Base-by-base conservation (phyloP, 164 flowering plant species). In the Umbilicus rupestris region DNA sequence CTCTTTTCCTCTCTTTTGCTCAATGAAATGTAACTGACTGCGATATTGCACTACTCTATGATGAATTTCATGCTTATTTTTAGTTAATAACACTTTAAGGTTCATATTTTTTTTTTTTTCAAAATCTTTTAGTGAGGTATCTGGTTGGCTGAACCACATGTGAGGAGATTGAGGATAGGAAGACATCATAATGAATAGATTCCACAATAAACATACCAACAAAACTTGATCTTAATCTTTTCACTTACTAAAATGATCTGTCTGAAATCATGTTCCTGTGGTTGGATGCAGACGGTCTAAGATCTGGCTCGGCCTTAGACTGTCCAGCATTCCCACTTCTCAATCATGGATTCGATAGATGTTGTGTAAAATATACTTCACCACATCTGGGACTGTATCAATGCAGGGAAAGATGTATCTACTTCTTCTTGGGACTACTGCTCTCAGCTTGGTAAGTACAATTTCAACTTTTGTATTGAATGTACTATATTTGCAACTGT, bases 401-500 rank as follows among this genome's bases (percentile, higher is more conserved):
- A 8, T 55, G 60, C 77, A 93, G 98, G 97, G 97, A 63, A 93
- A 89, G 77, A 86, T 93, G 92, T 90, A 93, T 74, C 97, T 93
- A 78, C 95, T 93, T 70, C 95, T 93, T 70, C 87, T 93, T 70
- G 98, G 98, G 72, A 93, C 98, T 44, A 93, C 98, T 69, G 98
- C 98, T 45, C 82, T 93, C 28, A 93, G 98, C 74, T 80, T 93
- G 83, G 98, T 93, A 75, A 79, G 85, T 44, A 63, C 69, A 39
- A 65, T 75, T 62, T 59, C 46, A 41, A 39, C 35, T 15, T 14
- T 47, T 2, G 26, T 47, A 22, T n/a, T 47, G 55, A 47, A 47
- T 47, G 55, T n/a, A 20, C 22, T 5, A 0, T 20, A 49, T 20
- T 7, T 49, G 55, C 55, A 49, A 49, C 55, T 49, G 55, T 7